phyloP scores from a whole-genome alignment of 345 rosid species.

The Mercurialis annua region DNA sequence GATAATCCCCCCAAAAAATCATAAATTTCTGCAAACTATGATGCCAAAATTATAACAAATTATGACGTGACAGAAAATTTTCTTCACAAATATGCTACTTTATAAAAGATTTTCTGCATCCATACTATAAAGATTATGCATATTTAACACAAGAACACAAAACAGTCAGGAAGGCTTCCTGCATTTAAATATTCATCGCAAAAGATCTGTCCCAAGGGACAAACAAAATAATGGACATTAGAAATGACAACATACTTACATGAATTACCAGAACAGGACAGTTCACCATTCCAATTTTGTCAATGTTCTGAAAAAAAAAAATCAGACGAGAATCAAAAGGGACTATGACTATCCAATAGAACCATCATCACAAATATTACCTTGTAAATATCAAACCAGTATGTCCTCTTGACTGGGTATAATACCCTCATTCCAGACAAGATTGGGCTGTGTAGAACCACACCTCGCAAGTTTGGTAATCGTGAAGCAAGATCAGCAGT shows the following conservation, averaged over 20 bases:
- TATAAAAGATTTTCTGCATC: not conserved
- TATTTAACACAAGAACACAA: constrained; percentile 4
- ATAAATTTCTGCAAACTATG: not conserved
- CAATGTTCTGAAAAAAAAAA: constrained; percentile 64
- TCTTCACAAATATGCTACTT: not conserved
- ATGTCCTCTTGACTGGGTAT: constrained; percentile 86
- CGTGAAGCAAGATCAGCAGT: constrained; percentile 93
- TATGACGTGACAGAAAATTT: not conserved
- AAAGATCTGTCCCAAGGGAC: not conserved
- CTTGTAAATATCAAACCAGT: constrained; percentile 97
- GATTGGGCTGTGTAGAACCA: constrained; percentile 84
- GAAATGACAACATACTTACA: constrained; percentile 47
- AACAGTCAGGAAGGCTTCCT: constrained; percentile 5
- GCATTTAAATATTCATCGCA: not conserved
- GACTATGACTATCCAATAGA: constrained; percentile 10
- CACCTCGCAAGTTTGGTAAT: constrained; percentile 69
- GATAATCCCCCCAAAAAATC: not conserved
- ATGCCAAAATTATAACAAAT: not conserved
- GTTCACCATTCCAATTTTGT: constrained; percentile 71
- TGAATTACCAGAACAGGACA: constrained; percentile 84
- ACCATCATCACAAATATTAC: constrained; percentile 27
- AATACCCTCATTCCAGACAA: constrained; percentile 90
- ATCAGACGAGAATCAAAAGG: constrained; percentile 11
- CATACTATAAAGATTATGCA: not conserved
- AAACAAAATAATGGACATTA: not conserved